A percentile compares a stretch with the other conserved stretches of the same genome.
phyloP scores from a whole-genome alignment of 1,284 basidiomycete genomes.

The Exobasidium cylindrosporum region DNA sequence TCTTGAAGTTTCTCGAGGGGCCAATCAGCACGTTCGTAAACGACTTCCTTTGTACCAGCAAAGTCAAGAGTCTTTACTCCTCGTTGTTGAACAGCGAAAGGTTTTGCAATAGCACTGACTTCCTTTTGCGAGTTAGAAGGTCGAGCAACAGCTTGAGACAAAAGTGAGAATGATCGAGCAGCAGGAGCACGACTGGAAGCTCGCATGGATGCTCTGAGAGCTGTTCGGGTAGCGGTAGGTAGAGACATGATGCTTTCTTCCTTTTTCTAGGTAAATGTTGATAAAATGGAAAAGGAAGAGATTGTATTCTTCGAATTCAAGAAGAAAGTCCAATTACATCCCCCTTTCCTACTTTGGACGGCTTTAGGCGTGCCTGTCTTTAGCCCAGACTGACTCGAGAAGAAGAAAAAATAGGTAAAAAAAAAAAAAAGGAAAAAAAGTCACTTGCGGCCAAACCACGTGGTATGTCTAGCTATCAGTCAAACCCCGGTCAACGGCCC shows the following conservation, averaged over 20 bases:
- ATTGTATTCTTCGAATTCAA: no score
- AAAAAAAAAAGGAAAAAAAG: no score
- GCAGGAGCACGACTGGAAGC: conserved; percentile 21
- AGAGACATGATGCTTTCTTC: conserved; percentile 19
- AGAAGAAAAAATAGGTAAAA: no score
- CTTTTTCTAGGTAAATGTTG: no score
- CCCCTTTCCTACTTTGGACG: no score
- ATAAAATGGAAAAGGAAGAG: no score
- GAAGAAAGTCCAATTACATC: no score
- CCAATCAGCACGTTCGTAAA: conserved; percentile 98
- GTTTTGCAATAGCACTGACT: conserved; percentile 21
- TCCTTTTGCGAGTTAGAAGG: conserved; percentile 22
- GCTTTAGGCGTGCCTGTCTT: no score
- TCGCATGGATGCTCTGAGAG: conserved; percentile 36
- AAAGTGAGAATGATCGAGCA: conserved; percentile 32
- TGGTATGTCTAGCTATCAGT: no score
- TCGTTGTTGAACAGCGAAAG: conserved; percentile 25
- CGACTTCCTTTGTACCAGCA: conserved; percentile 80
- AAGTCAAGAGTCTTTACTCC: conserved; percentile 98
- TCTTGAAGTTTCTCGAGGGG: conserved; percentile 94
- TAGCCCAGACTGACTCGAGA: no score
- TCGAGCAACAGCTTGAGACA: conserved; percentile 28
- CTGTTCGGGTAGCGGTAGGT: conserved; percentile 32
- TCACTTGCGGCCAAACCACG: no score
- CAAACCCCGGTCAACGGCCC: no score